Conservation (phyloP, 1,284 basidiomycete species). For the Boletus albobrunnescens region DNA sequence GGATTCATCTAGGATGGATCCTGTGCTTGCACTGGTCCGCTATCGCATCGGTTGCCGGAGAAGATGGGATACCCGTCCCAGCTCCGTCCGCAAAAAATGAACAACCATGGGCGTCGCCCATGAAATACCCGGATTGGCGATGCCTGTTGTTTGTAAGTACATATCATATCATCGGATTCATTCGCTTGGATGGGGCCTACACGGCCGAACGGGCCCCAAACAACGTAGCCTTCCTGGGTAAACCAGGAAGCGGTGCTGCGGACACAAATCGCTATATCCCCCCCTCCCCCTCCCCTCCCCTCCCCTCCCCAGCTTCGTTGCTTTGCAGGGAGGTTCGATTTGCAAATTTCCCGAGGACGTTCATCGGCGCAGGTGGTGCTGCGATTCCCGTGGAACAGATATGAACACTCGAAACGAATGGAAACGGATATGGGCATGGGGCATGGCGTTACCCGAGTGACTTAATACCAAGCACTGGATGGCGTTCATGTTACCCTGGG, state of each 20-base stretch:
- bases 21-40: slow-evolving; percentile 34
- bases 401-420: slow-evolving; percentile 18
- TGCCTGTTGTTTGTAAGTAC: slow-evolving; percentile 1
- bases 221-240: slow-evolving; percentile 7
- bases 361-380: slow-evolving; percentile 17
- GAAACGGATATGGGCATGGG: slow-evolving; percentile 27
- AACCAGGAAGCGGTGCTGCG: slow-evolving; percentile 15
- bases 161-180: slow-evolving; percentile 8
- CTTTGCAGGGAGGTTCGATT: slow-evolving; percentile 25
- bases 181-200: slow-evolving; percentile 19
- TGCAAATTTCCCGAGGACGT: slow-evolving; percentile 24
- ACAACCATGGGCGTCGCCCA: slow-evolving; percentile 23
- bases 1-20: slow-evolving; percentile 26
- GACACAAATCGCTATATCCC: slow-evolving; percentile 16
- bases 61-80: slow-evolving; percentile 6
- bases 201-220: slow-evolving; percentile 15
- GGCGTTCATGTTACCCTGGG: slow-evolving; percentile 19
- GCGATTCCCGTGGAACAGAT: slow-evolving; percentile 34
- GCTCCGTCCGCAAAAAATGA: slow-evolving; percentile 35
- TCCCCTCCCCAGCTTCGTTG: slow-evolving; percentile 14
- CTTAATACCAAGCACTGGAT: slow-evolving; percentile 22
- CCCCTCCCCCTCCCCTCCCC: too few relatives aligned
- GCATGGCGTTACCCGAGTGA: slow-evolving; percentile 16
- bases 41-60: slow-evolving; percentile 21
- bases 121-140: slow-evolving; percentile 9